phyloP scores from a whole-genome alignment of 2,329 filamentous ascomycete species.

The Colletotrichum noveboracense region DNA sequence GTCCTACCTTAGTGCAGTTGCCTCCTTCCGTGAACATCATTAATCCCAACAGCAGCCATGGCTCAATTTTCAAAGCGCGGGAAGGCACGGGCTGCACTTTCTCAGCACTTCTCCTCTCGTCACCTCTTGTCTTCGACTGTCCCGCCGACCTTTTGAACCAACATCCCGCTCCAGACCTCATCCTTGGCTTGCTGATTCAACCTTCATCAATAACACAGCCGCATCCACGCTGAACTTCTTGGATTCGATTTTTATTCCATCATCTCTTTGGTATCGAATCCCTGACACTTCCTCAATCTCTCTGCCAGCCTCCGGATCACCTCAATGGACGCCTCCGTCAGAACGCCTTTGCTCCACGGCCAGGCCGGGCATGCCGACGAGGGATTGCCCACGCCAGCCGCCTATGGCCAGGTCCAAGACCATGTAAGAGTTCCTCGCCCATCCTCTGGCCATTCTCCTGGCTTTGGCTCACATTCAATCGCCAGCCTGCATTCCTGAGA shows the following conservation, averaged over 20 bases:
- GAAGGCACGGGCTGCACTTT: neutral
- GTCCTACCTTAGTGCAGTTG: neutral
- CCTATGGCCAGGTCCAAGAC: slow-evolving; percentile 23
- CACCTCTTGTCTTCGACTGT: neutral
- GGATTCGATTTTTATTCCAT: neutral
- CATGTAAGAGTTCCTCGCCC: slow-evolving; percentile 31
- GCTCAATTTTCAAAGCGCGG: neutral
- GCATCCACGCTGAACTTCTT: neutral
- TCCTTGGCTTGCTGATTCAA: neutral
- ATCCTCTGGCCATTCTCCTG: neutral
- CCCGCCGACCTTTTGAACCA: neutral
- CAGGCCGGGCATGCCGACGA: neutral
- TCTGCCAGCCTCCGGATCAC: neutral
- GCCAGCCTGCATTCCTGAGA: slow-evolving; percentile 55
- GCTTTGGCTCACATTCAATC: slow-evolving; percentile 10
- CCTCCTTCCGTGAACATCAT: neutral
- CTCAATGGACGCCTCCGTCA: slow-evolving; percentile 17
- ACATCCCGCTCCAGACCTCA: neutral
- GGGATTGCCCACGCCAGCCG: slow-evolving; percentile 19
- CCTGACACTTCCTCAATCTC: neutral
- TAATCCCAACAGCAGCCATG: neutral
- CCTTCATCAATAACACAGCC: neutral
- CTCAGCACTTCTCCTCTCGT: neutral
- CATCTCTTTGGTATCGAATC: neutral
- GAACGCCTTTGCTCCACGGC: slow-evolving; percentile 24